phyloP scores from a whole-genome alignment of 371 early-diverging fungal species.

The Mucor plumbeus region DNA sequence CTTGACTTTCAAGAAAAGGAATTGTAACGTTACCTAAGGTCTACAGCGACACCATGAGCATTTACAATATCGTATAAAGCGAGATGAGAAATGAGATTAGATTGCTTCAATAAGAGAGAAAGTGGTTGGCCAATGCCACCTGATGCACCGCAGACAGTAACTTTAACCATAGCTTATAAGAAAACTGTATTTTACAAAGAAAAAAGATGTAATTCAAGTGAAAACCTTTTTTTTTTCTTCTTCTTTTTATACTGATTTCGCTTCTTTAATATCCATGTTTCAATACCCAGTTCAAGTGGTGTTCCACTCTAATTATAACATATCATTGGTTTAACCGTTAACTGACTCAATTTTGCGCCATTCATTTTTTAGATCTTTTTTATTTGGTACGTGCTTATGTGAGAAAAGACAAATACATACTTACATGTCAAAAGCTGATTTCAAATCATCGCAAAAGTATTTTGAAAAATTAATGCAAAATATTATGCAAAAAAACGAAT shows the following conservation, averaged over 20 bases:
- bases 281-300: neutral
- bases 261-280: neutral
- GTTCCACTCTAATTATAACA: neutral
- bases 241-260: constrained; percentile 1
- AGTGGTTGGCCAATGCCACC: constrained; percentile 94
- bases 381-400: neutral
- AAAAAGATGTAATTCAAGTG: neutral
- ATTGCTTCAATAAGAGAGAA: constrained; percentile 81
- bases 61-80: constrained; percentile 78
- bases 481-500: neutral
- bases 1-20: neutral
- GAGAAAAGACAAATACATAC: neutral
- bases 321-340: neutral
- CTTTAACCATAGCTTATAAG: constrained; percentile 57
- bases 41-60: constrained; percentile 75
- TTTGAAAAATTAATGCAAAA: neutral
- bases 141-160: constrained; percentile 80
- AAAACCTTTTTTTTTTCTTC: neutral
- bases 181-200: neutral
- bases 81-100: constrained; percentile 63
- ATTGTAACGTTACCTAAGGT: constrained; percentile 48
- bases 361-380: neutral
- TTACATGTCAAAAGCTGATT: too few relatives aligned
- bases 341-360: constrained; percentile 5
- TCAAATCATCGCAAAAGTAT: too few relatives aligned